Base-by-base conservation (phyloP, 768 basidiomycete species). In the Calocera viscosa region DNA sequence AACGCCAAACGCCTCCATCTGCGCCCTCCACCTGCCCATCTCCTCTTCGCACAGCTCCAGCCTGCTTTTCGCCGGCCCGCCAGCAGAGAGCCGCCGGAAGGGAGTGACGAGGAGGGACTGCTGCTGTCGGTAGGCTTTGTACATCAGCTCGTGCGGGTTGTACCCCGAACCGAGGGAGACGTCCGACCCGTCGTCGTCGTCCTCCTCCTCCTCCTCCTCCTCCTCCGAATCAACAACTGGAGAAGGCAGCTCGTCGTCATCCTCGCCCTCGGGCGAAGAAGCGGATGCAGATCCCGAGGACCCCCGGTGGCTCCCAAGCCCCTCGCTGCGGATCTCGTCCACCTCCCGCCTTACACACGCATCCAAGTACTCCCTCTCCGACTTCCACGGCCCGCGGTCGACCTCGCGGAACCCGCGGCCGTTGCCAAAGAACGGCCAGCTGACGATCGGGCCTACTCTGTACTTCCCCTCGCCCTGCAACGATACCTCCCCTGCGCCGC, bases 381-480 rank as follows among this genome's bases (percentile, higher is more conserved):
- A 80, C 1, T 80, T 67, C 88, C 89, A 92, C 0, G 90, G 91
- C 1, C 90, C 90, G n/a, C 90, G 85, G 71, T 90, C 80, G 38
- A 92, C 80, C 70, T 90, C 88, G 10, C 30, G 41, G 67, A 89
- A 86, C 34, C 90, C 90, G 41, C 91, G 82, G 69, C 87, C 85
- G 2, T 89, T 87, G 53, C 90, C 90, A 73, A 93, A 93, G 80
- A 92, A 93, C 0, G 90, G 88, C 90, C 91, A 93, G 1, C 90
- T 91, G 64, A 92, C 83, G 72, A 93, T 92, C 8, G 88, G 87
- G 2, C 90, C 90, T 49, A 91, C 80, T 64, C 86, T 83, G 75
- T 81, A 83, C 64, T 81, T 40, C 30, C 60, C 2, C 60, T 64
- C 49, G 3, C 17, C 22, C n/a, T 11, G n/a, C 49, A 17, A 3